These are phyloP conservation scores for Peronospora belbahrii DNA, from an alignment of 352 stramenopile genomes.

Conservation along the genomic window DNA sequence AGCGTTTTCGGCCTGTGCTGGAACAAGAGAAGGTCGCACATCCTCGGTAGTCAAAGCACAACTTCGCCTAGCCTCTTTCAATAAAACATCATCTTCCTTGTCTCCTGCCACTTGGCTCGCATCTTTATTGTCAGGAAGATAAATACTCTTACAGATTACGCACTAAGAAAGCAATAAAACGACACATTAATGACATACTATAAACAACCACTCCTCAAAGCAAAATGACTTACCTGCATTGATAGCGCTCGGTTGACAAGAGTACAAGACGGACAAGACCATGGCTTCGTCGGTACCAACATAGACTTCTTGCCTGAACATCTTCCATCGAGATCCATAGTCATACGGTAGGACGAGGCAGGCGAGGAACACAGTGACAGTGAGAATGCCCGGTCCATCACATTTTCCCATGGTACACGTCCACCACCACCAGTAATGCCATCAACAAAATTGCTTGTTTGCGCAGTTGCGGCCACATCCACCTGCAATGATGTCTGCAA, in stretches of 20 bases:
- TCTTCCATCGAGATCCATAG: slow-evolving; percentile 49
- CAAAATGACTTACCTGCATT: slow-evolving; percentile 42
- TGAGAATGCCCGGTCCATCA: slow-evolving; percentile 21
- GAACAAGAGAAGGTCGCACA: slow-evolving; percentile 3
- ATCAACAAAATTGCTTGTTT: slow-evolving; percentile 21
- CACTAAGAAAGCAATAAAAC: slow-evolving; percentile 21
- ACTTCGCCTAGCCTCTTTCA: slow-evolving; percentile 12
- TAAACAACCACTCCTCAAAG: background rate
- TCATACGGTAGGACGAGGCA: slow-evolving; percentile 36
- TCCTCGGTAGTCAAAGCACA: slow-evolving; percentile 15
- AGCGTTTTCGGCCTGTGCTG: slow-evolving; percentile 2
- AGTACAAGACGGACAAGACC: slow-evolving; percentile 56
- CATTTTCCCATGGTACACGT: slow-evolving; percentile 35
- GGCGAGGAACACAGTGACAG: slow-evolving; percentile 26
- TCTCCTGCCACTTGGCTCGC: slow-evolving; percentile 18
- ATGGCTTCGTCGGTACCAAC: slow-evolving; percentile 37
- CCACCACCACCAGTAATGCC: slow-evolving; percentile 21
- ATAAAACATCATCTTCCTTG: slow-evolving; percentile 13
- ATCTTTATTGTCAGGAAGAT: slow-evolving; percentile 27
- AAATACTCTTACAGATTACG: slow-evolving; percentile 41
- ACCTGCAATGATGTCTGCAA: slow-evolving; percentile 89
- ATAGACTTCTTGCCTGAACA: slow-evolving; percentile 37
- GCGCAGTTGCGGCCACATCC: slow-evolving; percentile 22
- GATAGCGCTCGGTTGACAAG: slow-evolving; percentile 51
- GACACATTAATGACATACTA: slow-evolving; percentile 2